Evolutionary conservation across 768 basidiomycete species (phyloP), one percentile per base, ranked within the genome.

Genomic region (Auricularia auricula-judae): DNA sequence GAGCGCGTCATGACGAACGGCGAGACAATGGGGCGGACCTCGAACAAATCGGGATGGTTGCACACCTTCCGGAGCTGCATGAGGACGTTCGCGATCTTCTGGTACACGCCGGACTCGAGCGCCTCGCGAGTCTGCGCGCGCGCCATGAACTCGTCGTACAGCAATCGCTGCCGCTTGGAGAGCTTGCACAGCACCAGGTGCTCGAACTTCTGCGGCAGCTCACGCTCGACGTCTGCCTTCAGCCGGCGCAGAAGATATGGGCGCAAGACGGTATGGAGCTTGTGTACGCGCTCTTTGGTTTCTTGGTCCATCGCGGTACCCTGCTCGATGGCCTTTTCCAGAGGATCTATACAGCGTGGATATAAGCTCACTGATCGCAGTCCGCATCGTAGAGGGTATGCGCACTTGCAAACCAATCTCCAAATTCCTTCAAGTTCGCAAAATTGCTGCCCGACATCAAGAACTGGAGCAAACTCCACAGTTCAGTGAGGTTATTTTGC

Each of bases 11-110:
- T 88, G 3, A 81, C 85, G 73, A 88, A 91, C 33, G 83, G 93
- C 62, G 83, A 91, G 63, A 85, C 86, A 66, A 87, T 86, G 1
- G 93, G 91, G 69, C 93, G 87, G 62, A 91, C 86, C 74, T 95
- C 91, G 72, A 96, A 95, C 10, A 94, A 79, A 74, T 94, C 89
- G 0, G 95, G 96, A 74, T 98, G 93, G 64, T 91, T 94, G 78
- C 93, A 93, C 53, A 96, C 92, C 78, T 98, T 98, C 64, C 97
- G 88, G 3, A 98, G 82, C 73, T 99, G 97, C 97, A 98, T 99
- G 66, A 98, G 83, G 64, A 96, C 86, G 72, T 99, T 99, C 69
- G 90, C 90, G 54, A 92, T 88, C 75, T 89, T 89, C 75, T 89
- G 88, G 70, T 92, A 92, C 3, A 90, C 81, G 3, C 94, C 95